phyloP scores from a whole-genome alignment of 163 green algal genomes.

The Trebouxiophyceae sp. region DNA sequence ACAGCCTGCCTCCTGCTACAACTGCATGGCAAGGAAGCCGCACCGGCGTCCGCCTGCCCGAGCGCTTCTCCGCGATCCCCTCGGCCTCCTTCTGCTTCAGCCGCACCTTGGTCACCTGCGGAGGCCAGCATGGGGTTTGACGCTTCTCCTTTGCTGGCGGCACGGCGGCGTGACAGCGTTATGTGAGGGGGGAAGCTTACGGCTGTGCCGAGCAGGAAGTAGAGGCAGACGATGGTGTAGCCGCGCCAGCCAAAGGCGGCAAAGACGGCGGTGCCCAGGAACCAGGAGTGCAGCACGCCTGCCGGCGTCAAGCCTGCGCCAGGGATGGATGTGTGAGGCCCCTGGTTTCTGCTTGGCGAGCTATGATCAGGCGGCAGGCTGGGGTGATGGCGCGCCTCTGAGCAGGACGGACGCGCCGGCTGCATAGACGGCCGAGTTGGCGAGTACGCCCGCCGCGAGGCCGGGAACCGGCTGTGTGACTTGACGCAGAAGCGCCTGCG shows the following conservation, averaged over 20 bases:
- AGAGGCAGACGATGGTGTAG: conserved; percentile 85
- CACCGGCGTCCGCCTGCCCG: conserved; percentile 51
- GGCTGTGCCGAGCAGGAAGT: conserved; percentile 90
- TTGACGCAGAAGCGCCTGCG: no score
- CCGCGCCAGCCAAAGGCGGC: conserved; percentile 75
- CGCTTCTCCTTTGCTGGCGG: neutral
- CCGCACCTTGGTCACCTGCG: conserved; percentile 86
- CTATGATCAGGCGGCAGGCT: neutral
- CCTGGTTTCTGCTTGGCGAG: neutral
- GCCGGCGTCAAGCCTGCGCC: conserved; percentile 54
- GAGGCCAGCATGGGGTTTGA: neutral
- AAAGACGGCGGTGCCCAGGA: conserved; percentile 70
- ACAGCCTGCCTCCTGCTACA: neutral
- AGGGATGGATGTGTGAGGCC: neutral
- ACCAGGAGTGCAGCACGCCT: conserved; percentile 69
- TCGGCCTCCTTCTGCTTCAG: conserved; percentile 90
- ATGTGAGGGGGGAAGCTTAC: conserved; percentile 35
- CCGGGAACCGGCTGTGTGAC: conserved; percentile 36
- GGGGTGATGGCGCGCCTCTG: conserved; percentile 16
- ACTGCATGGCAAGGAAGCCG: neutral
- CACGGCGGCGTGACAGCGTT: neutral
- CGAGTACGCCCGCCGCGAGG: conserved; percentile 25
- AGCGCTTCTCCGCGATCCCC: conserved; percentile 88
- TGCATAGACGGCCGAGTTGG: conserved; percentile 44
- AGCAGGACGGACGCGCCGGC: conserved; percentile 52